Percentiles rank a stretch among this genome's conserved stretches.
phyloP scores from a whole-genome alignment of 108 stramenopile species.

The Conticribra weissflogii region DNA sequence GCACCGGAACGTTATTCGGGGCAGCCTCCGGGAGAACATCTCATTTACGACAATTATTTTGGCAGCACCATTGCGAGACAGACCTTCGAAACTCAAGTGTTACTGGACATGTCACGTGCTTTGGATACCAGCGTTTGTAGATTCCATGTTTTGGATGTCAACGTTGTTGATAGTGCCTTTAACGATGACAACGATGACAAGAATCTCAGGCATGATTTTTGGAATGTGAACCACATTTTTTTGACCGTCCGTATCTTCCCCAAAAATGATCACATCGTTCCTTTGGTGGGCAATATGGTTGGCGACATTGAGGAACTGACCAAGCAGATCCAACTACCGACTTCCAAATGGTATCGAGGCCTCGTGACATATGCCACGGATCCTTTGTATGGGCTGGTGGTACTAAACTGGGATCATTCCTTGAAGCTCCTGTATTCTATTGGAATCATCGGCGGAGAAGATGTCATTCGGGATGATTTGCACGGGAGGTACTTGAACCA shows the following conservation, averaged over 20 bases:
- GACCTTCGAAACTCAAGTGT: constrained; percentile 76
- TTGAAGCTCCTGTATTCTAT: constrained; percentile 69
- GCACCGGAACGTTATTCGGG: too few species aligned
- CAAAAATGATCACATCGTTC: constrained; percentile 35
- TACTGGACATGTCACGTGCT: constrained; percentile 61
- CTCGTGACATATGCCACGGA: constrained; percentile 60
- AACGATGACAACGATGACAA: too few species aligned
- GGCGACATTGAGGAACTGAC: constrained; percentile 56
- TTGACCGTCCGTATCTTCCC: constrained; percentile 63
- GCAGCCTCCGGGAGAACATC: constrained; percentile 65
- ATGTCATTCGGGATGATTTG: constrained; percentile 29
- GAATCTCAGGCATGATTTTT: too few species aligned
- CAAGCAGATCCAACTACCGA: constrained; percentile 54
- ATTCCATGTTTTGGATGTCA: constrained; percentile 56
- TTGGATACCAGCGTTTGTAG: constrained; percentile 61
- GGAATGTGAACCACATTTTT: constrained; percentile 53
- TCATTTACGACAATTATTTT: constrained; percentile 56
- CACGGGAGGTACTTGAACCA: constrained; percentile 63
- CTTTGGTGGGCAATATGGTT: too few species aligned
- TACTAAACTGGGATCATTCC: constrained; percentile 62
- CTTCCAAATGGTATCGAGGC: constrained; percentile 55
- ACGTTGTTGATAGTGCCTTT: constrained; percentile 41
- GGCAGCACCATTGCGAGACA: constrained; percentile 61
- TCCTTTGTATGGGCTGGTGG: constrained; percentile 57
- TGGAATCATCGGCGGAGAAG: constrained; percentile 43